Evolutionary conservation across 805 yeast genomes (phyloP).

Genomic region (Wickerhamiella azyma): DNA sequence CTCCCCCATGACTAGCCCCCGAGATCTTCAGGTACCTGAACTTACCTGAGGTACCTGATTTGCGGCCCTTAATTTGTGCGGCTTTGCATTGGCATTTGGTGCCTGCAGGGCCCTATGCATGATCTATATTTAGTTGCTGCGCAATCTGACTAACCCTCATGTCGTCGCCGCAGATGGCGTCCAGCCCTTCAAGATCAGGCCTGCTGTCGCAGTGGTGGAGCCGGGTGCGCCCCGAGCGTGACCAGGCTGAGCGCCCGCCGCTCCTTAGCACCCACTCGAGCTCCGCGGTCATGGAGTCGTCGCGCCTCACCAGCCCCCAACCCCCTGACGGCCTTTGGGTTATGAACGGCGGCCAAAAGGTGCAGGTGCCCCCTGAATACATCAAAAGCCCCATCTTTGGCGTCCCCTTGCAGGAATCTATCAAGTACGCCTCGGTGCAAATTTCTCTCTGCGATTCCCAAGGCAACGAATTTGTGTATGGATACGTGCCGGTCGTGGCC

Average conservation of each 20-base stretch:
- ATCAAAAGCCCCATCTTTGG: conserved; percentile 50
- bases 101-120: background rate
- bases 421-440: conserved; percentile 62
- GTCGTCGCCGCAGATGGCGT: conserved; percentile 10
- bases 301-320: conserved; percentile 4
- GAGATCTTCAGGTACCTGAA: too few relatives aligned
- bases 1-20: too few relatives aligned
- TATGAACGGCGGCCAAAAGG: conserved; percentile 13
- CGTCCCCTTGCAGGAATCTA: conserved; percentile 55
- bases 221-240: conserved; percentile 23
- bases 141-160: conserved; percentile 8
- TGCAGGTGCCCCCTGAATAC: conserved; percentile 13
- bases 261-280: conserved; percentile 28
- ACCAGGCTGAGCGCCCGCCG: conserved; percentile 21
- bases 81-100: too few relatives aligned
- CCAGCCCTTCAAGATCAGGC: conserved; percentile 3
- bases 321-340: conserved; percentile 8
- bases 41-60: too few relatives aligned
- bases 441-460: conserved; percentile 46
- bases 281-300: conserved; percentile 16
- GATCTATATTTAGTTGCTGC: background rate
- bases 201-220: conserved; percentile 33
- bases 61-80: too few relatives aligned
- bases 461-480: conserved; percentile 61
- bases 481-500: conserved; percentile 83